Evolutionary conservation across 345 rosid genomes (phyloP).

Genomic region (Salix koriyanagi): DNA sequence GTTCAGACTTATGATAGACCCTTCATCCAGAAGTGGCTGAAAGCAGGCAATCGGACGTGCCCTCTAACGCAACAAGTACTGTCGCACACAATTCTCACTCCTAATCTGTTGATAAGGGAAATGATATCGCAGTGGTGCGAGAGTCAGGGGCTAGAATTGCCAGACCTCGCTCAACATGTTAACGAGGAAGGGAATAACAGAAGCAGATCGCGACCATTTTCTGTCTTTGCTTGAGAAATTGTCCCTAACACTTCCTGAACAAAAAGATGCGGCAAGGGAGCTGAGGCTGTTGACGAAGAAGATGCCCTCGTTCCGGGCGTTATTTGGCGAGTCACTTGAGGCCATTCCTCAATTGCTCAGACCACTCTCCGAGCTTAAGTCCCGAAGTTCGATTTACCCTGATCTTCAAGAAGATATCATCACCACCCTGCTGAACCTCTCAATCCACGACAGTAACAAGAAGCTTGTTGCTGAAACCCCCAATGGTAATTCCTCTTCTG

Average conservation of each 20-base stretch:
- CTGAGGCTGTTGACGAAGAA: slow-evolving; percentile 63
- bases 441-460: slow-evolving; percentile 92
- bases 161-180: slow-evolving; percentile 29
- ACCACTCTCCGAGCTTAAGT: slow-evolving; percentile 45
- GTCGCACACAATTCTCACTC: slow-evolving; percentile 59
- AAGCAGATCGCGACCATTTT: slow-evolving; percentile 57
- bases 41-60: slow-evolving; percentile 77
- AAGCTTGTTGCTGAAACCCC: slow-evolving; percentile 81
- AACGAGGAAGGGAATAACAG: slow-evolving; percentile 52
- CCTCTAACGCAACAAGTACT: slow-evolving; percentile 85
- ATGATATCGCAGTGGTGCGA: slow-evolving; percentile 85
- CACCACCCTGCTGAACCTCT: slow-evolving; percentile 77
- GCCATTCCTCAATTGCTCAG: slow-evolving; percentile 57
- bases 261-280: slow-evolving; percentile 78
- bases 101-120: slow-evolving; percentile 66
- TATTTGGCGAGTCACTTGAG: slow-evolving; percentile 60
- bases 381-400: slow-evolving; percentile 34
- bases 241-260: slow-evolving; percentile 47
- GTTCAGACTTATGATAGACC: slow-evolving; percentile 83
- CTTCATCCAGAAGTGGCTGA: slow-evolving; percentile 80
- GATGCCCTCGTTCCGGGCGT: slow-evolving; percentile 67
- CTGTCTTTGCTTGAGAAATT: slow-evolving; percentile 58
- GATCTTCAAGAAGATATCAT: slow-evolving; percentile 87
- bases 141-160: slow-evolving; percentile 49
- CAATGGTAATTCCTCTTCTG: slow-evolving; percentile 61